Percentiles rank a stretch among this genome's conserved stretches.
Conservation (phyloP, 805 yeast genomes). For the Lipomyces starkeyi region DNA sequence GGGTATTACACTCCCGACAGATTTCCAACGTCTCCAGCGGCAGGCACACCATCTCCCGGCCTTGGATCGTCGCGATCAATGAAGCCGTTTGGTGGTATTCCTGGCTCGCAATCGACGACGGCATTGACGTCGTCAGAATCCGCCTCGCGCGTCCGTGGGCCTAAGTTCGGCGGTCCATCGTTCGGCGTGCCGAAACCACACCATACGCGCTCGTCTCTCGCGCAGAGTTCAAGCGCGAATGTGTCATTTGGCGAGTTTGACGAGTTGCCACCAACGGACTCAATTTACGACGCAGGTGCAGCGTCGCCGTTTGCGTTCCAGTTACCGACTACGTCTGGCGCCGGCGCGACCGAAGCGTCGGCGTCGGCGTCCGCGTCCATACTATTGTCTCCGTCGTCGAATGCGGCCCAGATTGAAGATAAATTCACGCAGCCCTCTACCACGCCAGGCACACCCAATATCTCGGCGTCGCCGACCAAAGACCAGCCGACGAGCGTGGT, state of each 20-base stretch:
- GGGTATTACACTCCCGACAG: constrained; percentile 10
- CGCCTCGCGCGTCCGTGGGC: constrained; percentile 13
- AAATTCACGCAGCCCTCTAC: constrained; percentile 24
- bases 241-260: constrained; percentile 18
- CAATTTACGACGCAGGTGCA: constrained; percentile 34
- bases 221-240: constrained; percentile 8
- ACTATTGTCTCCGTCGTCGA: constrained; percentile 37
- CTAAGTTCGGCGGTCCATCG: constrained; percentile 39
- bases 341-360: background rate
- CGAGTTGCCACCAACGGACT: constrained; percentile 35
- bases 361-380: background rate
- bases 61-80: background rate
- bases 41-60: background rate
- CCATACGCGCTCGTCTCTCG: constrained; percentile 23
- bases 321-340: constrained; percentile 22
- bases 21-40: background rate
- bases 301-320: constrained; percentile 37
- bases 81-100: background rate
- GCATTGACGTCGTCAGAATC: constrained; percentile 4
- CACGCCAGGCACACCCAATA: constrained; percentile 34
- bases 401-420: constrained; percentile 37
- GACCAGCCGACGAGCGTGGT: constrained; percentile 56
- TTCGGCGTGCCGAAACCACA: constrained; percentile 40
- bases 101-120: background rate
- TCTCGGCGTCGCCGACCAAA: constrained; percentile 18